A percentile compares a stretch with the other conserved stretches of the same genome.
These are phyloP conservation scores for Stentor roeselii DNA, from an alignment of 73 alveolate species.

Conservation along the genomic window DNA sequence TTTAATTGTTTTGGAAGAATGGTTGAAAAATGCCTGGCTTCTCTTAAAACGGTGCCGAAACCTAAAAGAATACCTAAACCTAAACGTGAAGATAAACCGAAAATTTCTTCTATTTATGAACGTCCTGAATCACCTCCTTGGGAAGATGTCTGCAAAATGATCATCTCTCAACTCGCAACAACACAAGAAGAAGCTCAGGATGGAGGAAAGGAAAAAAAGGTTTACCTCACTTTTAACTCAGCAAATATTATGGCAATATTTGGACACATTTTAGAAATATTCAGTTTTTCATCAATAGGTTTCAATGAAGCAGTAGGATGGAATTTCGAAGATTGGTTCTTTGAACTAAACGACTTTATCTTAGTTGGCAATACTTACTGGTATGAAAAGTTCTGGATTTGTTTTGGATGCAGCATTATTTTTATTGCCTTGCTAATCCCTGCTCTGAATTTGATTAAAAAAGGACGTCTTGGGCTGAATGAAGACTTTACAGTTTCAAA, in stretches of 20 bases:
- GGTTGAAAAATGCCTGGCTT: background rate
- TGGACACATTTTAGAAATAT: background rate
- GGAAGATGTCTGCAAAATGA: background rate
- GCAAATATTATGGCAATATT: background rate
- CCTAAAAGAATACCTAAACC: background rate
- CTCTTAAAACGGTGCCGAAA: background rate
- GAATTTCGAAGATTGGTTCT: background rate
- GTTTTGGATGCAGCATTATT: background rate
- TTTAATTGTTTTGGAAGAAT: background rate
- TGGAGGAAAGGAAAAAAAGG: background rate
- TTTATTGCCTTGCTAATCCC: background rate
- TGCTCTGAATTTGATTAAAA: constrained; percentile 7
- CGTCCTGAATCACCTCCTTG: constrained; percentile 14
- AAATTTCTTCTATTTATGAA: too few species aligned
- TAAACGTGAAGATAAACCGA: background rate
- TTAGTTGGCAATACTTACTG: background rate
- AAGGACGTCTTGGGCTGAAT: constrained; percentile 1
- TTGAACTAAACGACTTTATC: background rate
- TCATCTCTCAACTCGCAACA: background rate
- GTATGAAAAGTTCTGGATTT: background rate
- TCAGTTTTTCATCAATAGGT: background rate
- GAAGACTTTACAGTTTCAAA: background rate
- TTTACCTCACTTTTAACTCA: background rate
- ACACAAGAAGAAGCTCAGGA: background rate
- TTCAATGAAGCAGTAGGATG: background rate